phyloP scores from a whole-genome alignment of 73 alveolate genomes.

The Tetrahymena malaccensis region DNA sequence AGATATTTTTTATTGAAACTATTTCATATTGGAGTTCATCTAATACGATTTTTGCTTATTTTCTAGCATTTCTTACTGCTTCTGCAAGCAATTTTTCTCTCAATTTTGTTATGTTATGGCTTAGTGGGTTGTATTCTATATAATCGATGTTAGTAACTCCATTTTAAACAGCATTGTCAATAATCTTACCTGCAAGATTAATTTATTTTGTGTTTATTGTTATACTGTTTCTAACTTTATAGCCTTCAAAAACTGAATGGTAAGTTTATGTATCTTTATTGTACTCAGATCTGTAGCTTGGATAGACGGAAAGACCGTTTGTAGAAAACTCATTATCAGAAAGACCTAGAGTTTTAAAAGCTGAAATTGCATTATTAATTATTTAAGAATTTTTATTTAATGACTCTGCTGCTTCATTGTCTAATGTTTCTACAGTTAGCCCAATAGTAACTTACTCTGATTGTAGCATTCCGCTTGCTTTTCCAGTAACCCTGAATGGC shows the following conservation, averaged over 20 bases:
- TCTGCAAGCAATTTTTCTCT: background rate
- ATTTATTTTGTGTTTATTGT: background rate
- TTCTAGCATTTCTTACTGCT: background rate
- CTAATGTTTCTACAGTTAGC: background rate
- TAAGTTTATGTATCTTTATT: background rate
- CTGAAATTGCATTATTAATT: background rate
- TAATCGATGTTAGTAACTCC: background rate
- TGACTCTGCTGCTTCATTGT: background rate
- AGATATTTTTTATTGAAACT: background rate
- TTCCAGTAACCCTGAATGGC: background rate
- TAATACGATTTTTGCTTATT: background rate
- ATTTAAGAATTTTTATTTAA: background rate
- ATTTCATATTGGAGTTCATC: background rate
- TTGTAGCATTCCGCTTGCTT: background rate
- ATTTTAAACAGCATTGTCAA: background rate
- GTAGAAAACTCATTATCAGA: background rate
- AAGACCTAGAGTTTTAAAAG: background rate
- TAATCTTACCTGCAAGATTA: background rate
- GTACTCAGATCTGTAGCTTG: background rate
- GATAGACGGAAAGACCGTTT: background rate
- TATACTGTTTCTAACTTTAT: background rate
- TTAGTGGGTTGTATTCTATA: background rate
- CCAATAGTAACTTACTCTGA: background rate
- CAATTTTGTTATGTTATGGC: background rate
- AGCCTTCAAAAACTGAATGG: background rate